Base-by-base conservation (phyloP, 2,329 filamentous ascomycete species). In the Aspergillus proliferans region DNA sequence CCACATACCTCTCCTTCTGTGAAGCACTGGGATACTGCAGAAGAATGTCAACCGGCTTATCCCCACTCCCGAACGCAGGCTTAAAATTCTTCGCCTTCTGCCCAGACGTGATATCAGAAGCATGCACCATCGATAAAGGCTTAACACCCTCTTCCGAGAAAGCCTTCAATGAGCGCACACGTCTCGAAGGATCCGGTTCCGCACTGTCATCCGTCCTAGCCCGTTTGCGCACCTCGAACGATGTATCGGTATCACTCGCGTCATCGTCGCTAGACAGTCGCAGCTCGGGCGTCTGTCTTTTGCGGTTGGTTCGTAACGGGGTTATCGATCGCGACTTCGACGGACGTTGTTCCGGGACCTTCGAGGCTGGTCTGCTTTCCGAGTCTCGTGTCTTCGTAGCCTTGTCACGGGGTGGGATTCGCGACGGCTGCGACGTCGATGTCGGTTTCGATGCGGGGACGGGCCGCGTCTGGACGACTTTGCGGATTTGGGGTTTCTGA, bases 21-120 rank as follows among this genome's bases (percentile, higher is more conserved):
- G 82, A 80, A 53, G 78, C 75, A 66, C 88, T 91, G 8, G 93
- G 92, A 68, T 97, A 97, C 67, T 93, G 87, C 58, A 97, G 72
- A 62, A 84, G 75, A 51, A 94, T 80, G 9, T 73, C 68, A 24
- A 67, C 62, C 18, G 74, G 67, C 43, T 72, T 69, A 10, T 67
- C 65, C 42, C 66, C 66, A 39, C 68, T 72, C 10, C 72, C 71
- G 58, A 77, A 79, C 21, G 75, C 78, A 22, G 74, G 71, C 53
- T 72, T 76, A 63, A 76, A 83, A 54, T 78, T 76, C 47, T 64
- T 68, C 43, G 64, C 65, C 51, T 68, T 72, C 52, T 69, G 65
- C n/a, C 61, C 55, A 26, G 66, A 70, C 42, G 67, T 74, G 58
- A 79, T 77, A 49, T 76, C 68, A 36, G 70, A 63, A 7, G 76